phyloP scores from a whole-genome alignment of 2,329 filamentous ascomycete species.

The Xylogone sp. region DNA sequence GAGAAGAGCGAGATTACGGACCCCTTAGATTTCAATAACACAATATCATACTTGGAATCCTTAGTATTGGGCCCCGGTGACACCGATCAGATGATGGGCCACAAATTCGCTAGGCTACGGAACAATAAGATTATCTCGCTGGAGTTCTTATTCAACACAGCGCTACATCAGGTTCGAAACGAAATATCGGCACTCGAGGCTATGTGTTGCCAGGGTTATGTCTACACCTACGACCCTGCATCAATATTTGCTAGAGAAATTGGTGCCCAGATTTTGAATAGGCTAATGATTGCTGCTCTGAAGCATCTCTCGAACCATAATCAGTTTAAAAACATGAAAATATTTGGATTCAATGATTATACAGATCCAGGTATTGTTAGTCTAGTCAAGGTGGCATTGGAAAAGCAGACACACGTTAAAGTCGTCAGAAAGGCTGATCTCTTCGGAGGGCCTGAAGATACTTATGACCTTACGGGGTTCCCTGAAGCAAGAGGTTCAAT shows the following conservation, averaged over 20 bases:
- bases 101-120: slow-evolving; percentile 8
- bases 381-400: slow-evolving; percentile 11
- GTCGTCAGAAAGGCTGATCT: slow-evolving; percentile 14
- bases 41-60: slow-evolving; percentile 10
- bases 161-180: slow-evolving; percentile 18
- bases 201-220: slow-evolving; percentile 20
- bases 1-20: slow-evolving; percentile 5
- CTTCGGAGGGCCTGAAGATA: slow-evolving; percentile 9
- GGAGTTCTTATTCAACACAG: slow-evolving; percentile 20
- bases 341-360: slow-evolving; percentile 23
- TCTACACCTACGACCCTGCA: slow-evolving; percentile 23
- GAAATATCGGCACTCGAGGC: slow-evolving; percentile 22
- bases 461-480: slow-evolving; percentile 8
- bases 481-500: slow-evolving; percentile 10
- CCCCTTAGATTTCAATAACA: slow-evolving; percentile 1
- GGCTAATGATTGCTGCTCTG: slow-evolving; percentile 16
- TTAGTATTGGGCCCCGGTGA: slow-evolving; percentile 2
- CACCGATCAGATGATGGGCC: slow-evolving; percentile 1
- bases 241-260: slow-evolving; percentile 22
- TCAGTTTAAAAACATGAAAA: slow-evolving; percentile 15
- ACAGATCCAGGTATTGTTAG: slow-evolving; percentile 9
- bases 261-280: slow-evolving; percentile 15
- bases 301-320: slow-evolving; percentile 13
- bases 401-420: slow-evolving; percentile 10
- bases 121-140: slow-evolving; percentile 14